These are phyloP conservation scores for Dendrobium nobile DNA, from an alignment of 106 monocot genomes.

Conservation along the genomic window DNA sequence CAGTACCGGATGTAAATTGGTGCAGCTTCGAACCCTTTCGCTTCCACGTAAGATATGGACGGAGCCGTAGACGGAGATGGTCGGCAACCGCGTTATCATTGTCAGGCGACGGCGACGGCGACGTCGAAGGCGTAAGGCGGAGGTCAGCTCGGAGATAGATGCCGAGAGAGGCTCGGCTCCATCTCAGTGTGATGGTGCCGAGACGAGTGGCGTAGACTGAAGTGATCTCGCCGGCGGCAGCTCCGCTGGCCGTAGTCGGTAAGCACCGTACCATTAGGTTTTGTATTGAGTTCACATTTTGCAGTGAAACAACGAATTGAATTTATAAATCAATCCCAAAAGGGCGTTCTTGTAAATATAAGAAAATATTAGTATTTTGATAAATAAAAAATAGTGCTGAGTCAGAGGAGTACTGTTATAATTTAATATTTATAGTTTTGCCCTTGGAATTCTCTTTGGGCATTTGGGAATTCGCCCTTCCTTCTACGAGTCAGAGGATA, in stretches of 20 bases:
- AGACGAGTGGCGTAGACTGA: constrained; percentile 4
- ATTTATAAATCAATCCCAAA: background rate
- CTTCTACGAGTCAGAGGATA: too few species aligned
- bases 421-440: too few species aligned
- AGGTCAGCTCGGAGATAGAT: background rate
- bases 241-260: background rate
- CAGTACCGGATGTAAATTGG: background rate
- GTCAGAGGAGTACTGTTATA: too few species aligned
- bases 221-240: constrained; percentile 2
- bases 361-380: too few species aligned
- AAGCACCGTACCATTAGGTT: background rate
- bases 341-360: background rate
- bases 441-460: too few species aligned
- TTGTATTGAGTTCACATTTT: background rate
- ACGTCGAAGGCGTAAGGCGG: background rate
- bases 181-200: background rate
- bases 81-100: background rate
- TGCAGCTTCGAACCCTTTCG: constrained; percentile 1
- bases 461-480: too few species aligned
- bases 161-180: background rate
- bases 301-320: background rate
- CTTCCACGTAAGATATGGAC: background rate
- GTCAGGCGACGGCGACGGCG: background rate
- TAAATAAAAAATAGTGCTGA: too few species aligned
- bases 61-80: constrained; percentile 1